phyloP scores from a whole-genome alignment of 2,329 filamentous ascomycete species.

The Emmonsia crescens region DNA sequence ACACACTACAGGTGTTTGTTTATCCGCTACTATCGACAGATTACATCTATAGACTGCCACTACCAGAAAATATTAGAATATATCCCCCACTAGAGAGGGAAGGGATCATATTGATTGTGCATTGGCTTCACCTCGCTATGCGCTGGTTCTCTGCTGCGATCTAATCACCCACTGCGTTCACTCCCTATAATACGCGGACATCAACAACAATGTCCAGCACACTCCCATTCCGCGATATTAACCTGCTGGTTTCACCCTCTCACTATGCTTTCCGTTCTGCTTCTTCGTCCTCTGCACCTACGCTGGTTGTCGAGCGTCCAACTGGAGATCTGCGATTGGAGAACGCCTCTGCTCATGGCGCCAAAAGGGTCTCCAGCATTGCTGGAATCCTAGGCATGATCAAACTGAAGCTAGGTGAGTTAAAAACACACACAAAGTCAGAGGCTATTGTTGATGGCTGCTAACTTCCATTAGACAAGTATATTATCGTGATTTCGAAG shows the following conservation, averaged over 20 bases:
- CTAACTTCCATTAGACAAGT: constrained; percentile 56
- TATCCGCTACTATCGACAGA: neutral
- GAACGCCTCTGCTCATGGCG: constrained; percentile 63
- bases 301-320: constrained; percentile 80
- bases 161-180: neutral
- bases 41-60: neutral
- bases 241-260: constrained; percentile 81
- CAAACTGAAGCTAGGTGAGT: constrained; percentile 76
- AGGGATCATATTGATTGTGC: neutral
- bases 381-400: constrained; percentile 91
- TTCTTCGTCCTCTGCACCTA: constrained; percentile 78
- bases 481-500: constrained; percentile 93
- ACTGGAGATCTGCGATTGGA: constrained; percentile 81
- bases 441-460: neutral
- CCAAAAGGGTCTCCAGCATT: constrained; percentile 84
- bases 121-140: neutral
- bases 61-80: neutral
- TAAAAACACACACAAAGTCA: neutral
- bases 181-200: neutral
- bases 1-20: no score
- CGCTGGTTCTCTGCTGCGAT: neutral
- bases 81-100: neutral
- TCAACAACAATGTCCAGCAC: constrained; percentile 24
- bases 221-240: constrained; percentile 88
- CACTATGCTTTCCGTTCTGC: constrained; percentile 96